Base-by-base conservation (phyloP, 2,329 filamentous ascomycete genomes). In the Fusarium sp. region DNA sequence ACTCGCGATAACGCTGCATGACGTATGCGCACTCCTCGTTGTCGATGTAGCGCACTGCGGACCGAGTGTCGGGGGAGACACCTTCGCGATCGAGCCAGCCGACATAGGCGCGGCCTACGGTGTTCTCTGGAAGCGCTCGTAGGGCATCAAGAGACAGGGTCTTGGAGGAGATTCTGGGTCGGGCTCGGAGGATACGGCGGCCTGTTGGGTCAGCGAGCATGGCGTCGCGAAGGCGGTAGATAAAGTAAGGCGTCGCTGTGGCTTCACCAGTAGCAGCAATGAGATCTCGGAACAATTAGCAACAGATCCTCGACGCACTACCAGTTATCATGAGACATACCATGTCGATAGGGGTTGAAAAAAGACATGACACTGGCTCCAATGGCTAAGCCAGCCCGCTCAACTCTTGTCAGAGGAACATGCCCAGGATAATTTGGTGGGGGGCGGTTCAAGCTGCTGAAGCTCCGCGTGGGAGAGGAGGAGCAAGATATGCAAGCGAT, bases 1-100 rank as follows among this genome's bases (percentile, higher is more conserved):
- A 97, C 80, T 99, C 96, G 65, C 96, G 90, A 80, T 99, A 99
- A 54, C 96, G 89, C 83, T 98, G 96, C 92, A 99, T 96, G 19
- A 98, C 96, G 82, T 98, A 99, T 35, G 96, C 96, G 78, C 94
- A 97, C 80, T 99, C 96, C 72, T 92, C 90, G 76, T 98, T 90
- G 79, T 98, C 94, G 65, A 99, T 94, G 81, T 97, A 98, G 52
- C 92, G 89, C 40, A 99, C 96, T 3, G 80, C 78, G 40, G 90
- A 84, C 45, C 96, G 89, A 8, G 95, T 97, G 79, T 99, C 96
- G 1, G 96, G 96, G 10, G 92, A 92, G 15, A 99, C 95, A 64
- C 93, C 92, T 79, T 99, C 96, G 45, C 92, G 88, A 79, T 97
- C 94, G n/a, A 98, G 86, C 95, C 96, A 99, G 53, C 84, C 86